Percentiles rank a stretch among this genome's conserved stretches.
Evolutionary conservation across 495 filamentous ascomycete genomes (phyloP).

Genomic region (Lichenothelia convexa): DNA sequence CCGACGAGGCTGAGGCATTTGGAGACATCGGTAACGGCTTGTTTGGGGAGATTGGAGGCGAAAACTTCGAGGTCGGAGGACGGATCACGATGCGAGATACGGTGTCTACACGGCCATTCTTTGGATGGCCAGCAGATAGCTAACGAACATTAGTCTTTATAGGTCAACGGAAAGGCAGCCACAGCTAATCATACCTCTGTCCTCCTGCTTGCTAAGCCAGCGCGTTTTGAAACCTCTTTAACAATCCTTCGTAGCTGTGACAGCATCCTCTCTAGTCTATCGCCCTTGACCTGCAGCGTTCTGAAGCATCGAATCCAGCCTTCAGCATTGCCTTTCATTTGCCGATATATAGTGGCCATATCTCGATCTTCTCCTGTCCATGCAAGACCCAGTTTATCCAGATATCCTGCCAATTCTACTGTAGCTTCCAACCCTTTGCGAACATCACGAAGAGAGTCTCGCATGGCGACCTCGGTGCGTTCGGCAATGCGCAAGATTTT

Average conservation of each 20-base stretch:
- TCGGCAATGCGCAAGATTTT: slow-evolving; percentile 78
- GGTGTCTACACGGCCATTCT: no score
- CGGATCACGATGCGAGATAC: no score
- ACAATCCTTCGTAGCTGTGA: slow-evolving; percentile 18
- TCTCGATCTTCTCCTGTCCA: slow-evolving; percentile 20
- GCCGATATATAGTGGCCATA: slow-evolving; percentile 13
- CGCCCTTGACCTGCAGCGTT: slow-evolving; percentile 18
- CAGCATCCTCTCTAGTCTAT: slow-evolving; percentile 17
- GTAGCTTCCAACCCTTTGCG: slow-evolving; percentile 59
- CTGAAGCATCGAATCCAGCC: slow-evolving; percentile 19
- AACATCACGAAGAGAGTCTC: slow-evolving; percentile 60
- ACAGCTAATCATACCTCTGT: slow-evolving; percentile 16
- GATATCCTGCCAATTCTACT: slow-evolving; percentile 56
- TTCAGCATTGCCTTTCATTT: slow-evolving; percentile 22
- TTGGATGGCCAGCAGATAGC: no score
- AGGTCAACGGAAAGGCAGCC: no score
- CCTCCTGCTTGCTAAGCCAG: slow-evolving; percentile 21
- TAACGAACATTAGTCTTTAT: no score
- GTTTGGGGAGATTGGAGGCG: no score
- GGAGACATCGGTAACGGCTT: no score
- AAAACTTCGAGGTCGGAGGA: no score
- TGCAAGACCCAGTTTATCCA: slow-evolving; percentile 41
- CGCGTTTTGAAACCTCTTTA: slow-evolving; percentile 22
- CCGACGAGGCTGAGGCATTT: no score
- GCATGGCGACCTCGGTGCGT: slow-evolving; percentile 54